These are phyloP conservation scores for Diaporthe humulicola DNA, from an alignment of 2,329 filamentous ascomycete genomes.

Conservation along the genomic window DNA sequence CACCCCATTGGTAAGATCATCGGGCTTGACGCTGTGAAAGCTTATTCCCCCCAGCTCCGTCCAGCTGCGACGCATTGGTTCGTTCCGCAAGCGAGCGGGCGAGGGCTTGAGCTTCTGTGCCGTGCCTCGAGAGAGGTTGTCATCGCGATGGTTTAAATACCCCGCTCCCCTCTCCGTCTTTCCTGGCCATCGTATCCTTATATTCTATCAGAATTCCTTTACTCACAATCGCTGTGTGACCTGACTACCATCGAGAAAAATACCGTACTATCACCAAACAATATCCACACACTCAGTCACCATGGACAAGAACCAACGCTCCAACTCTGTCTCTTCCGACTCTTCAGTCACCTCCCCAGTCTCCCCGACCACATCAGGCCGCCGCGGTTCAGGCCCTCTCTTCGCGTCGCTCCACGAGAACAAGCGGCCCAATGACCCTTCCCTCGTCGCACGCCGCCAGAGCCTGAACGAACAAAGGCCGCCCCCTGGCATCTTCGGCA, in stretches of 20 bases:
- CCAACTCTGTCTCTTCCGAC: constrained; percentile 37
- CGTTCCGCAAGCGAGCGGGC: constrained; percentile 1
- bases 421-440: constrained; percentile 61
- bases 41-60: not conserved
- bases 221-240: too few species aligned
- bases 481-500: constrained; percentile 63
- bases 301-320: constrained; percentile 36
- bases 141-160: constrained; percentile 20
- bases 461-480: constrained; percentile 68
- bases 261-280: not conserved
- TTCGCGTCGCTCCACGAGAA: constrained; percentile 66
- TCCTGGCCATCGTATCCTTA: rapidly evolving
- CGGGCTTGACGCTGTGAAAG: constrained; percentile 21
- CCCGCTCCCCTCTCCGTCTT: constrained; percentile 2
- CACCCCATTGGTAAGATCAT: constrained; percentile 29
- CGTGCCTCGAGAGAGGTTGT: not conserved
- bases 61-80: constrained; percentile 6
- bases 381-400: constrained; percentile 59
- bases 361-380: constrained; percentile 41
- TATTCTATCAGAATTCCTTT: not conserved
- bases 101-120: not conserved
- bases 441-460: constrained; percentile 61
- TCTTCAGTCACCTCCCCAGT: constrained; percentile 19
- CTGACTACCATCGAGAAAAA: not conserved
- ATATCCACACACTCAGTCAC: not conserved